Base-by-base conservation (phyloP, 2,329 filamentous ascomycete species). In the Hyphodiscus sp. region DNA sequence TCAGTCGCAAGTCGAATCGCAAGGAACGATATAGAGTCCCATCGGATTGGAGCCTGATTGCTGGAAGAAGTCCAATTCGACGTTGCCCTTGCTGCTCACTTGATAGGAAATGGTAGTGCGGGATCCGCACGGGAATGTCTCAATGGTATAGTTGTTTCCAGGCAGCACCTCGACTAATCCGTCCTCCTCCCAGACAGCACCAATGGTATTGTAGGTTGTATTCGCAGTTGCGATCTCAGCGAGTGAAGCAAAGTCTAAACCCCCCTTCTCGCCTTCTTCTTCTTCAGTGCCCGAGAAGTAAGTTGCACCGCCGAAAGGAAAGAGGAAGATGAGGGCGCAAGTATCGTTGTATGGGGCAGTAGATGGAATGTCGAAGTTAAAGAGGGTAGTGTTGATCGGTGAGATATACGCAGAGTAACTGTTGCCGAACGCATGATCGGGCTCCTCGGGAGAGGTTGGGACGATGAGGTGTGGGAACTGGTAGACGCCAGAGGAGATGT, bases 251-350 rank as follows among this genome's bases (percentile, higher is more conserved):
- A 67, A 65, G 30, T 67, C 53, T 2, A 67, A 26, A 10, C 64
- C 65, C 4, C 65, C 65, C 38, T 61, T 48, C 49, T 56, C 43
- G 9, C 56, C 58, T 20, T 56, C 41, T 45, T 65, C 62, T 45
- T 63, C 56, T 52, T 67, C 65, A 15, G 61, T 56, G 11, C 65
- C 65, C 1, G 59, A 60, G 53, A 62, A 67, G 23, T 56, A 58
- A 52, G 63, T 54, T 2, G 62, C 52, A 11, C 52, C 52, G n/a
- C 45, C 51, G 52, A 52, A 65, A 9, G 65, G 65, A 58, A 67
- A 67, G 45, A 63, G 60, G 56, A 67, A 67, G 45, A 67, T 20
- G 1, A 67, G 58, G 2, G 63, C 53, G 47, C 65, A 67, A 23
- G 52, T 63, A 6, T 60, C 45, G n/a, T 47, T 57, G 49, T 64